Percentiles rank a stretch among this genome's conserved stretches.
Conservation (phyloP, 108 stramenopile species). For the Cyclostephanos tholiformis region DNA sequence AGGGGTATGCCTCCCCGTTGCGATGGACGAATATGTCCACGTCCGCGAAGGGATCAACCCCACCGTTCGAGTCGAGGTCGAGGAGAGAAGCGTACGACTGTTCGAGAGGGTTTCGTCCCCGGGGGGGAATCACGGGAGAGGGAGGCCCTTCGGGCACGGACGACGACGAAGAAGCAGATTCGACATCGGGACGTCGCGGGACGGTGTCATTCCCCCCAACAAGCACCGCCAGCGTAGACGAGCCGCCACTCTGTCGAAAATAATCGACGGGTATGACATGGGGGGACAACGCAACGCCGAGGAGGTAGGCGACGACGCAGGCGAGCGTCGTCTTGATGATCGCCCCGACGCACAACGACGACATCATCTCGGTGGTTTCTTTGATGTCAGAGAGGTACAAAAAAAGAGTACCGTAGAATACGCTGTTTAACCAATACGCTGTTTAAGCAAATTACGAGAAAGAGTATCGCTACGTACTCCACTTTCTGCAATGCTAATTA, state of each 20-base stretch:
- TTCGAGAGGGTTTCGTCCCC: not conserved
- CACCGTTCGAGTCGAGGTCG: conserved; percentile 6
- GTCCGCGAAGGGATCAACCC: conserved; percentile 27
- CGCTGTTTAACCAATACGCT: too few species aligned
- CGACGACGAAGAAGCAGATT: not conserved
- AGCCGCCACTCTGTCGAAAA: not conserved
- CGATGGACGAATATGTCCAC: conserved; percentile 63
- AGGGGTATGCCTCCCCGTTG: conserved; percentile 74
- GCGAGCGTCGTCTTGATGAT: not conserved
- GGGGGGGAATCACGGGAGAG: not conserved
- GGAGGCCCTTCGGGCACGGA: not conserved
- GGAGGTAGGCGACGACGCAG: conserved; percentile 27
- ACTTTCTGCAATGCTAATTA: too few species aligned
- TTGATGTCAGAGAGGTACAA: too few species aligned
- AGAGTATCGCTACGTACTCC: too few species aligned
- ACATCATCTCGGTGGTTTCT: not conserved
- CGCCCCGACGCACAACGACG: not conserved
- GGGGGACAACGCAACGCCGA: conserved; percentile 22
- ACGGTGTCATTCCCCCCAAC: not conserved
- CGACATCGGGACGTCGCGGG: conserved; percentile 1
- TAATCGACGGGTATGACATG: conserved; percentile 28
- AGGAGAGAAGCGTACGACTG: conserved; percentile 12
- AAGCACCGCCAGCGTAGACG: not conserved
- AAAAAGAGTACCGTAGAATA: too few species aligned
- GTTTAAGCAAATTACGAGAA: too few species aligned